Percentiles rank a stretch among this genome's conserved stretches.
Evolutionary conservation across 139 green algal species (phyloP).

Genomic region (Closterium sp.): DNA sequence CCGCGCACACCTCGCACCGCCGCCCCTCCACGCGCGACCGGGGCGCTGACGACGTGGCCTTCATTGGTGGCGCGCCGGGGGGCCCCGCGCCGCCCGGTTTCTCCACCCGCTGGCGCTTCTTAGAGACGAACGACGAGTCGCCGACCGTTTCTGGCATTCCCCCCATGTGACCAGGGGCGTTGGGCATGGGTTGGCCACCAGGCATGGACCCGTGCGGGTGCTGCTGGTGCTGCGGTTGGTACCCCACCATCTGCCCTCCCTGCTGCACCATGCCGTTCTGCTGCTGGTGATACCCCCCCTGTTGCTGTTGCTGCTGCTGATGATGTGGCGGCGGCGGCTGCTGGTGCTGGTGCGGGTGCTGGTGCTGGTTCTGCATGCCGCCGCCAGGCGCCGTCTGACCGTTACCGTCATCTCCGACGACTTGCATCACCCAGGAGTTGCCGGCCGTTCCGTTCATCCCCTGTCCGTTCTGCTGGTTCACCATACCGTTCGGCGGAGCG

Average conservation of each 20-base stretch:
- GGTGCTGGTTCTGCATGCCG: not conserved
- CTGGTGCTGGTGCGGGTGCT: not conserved
- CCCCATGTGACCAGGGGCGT: not conserved
- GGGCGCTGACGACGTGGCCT: not conserved
- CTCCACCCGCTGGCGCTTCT: not conserved
- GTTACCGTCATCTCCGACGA: not conserved
- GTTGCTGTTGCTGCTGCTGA: not conserved
- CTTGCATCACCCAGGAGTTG: not conserved
- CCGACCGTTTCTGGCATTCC: not conserved
- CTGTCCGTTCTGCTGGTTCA: not conserved
- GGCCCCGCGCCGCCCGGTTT: not conserved
- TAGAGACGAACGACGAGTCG: not conserved
- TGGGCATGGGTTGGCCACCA: not conserved
- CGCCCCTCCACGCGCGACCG: not conserved
- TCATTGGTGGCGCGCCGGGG: not conserved
- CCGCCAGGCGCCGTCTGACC: not conserved
- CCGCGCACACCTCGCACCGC: slow-evolving; percentile 8
- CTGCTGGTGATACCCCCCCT: not conserved
- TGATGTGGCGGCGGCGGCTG: not conserved
- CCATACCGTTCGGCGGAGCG: not conserved
- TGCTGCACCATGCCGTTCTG: slow-evolving; percentile 1
- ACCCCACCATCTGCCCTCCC: not conserved
- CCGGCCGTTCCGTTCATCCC: not conserved
- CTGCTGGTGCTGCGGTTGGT: not conserved
- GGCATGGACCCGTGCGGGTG: not conserved